Evolutionary conservation across 2,329 filamentous ascomycete genomes (phyloP).

Genomic region (Colletotrichum chlorophyti): DNA sequence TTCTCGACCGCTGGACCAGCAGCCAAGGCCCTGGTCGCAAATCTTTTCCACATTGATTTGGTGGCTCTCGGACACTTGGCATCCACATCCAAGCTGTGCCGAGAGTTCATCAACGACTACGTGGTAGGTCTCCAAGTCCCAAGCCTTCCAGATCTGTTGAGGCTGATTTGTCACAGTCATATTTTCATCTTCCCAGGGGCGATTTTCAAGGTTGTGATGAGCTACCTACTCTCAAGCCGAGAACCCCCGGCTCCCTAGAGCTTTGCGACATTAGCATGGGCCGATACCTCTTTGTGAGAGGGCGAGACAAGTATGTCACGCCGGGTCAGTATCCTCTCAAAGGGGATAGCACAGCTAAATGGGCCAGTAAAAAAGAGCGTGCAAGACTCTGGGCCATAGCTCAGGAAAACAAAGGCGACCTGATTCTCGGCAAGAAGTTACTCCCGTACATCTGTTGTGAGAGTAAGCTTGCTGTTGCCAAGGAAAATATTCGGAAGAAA

Average conservation of each 20-base stretch:
- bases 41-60: slow-evolving; percentile 1
- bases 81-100: slow-evolving; percentile 3
- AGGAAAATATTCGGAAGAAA: neutral
- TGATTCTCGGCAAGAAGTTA: neutral
- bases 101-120: neutral
- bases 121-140: neutral
- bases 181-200: slow-evolving; percentile 4
- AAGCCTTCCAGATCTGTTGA: neutral
- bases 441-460: too few species aligned
- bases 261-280: neutral
- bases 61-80: neutral
- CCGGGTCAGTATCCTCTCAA: neutral
- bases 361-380: neutral
- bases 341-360: too few species aligned
- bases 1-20: neutral
- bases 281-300: slow-evolving; percentile 2
- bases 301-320: neutral
- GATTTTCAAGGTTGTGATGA: slow-evolving; percentile 15
- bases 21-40: neutral
- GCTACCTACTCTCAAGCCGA: too few species aligned
- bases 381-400: neutral
- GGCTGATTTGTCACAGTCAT: slow-evolving; percentile 9
- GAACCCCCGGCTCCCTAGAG: too few species aligned
- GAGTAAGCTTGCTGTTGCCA: too few species aligned
- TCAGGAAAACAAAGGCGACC: neutral